Base-by-base conservation (phyloP, 1,284 basidiomycete genomes). In the Irpex rosettiformis region DNA sequence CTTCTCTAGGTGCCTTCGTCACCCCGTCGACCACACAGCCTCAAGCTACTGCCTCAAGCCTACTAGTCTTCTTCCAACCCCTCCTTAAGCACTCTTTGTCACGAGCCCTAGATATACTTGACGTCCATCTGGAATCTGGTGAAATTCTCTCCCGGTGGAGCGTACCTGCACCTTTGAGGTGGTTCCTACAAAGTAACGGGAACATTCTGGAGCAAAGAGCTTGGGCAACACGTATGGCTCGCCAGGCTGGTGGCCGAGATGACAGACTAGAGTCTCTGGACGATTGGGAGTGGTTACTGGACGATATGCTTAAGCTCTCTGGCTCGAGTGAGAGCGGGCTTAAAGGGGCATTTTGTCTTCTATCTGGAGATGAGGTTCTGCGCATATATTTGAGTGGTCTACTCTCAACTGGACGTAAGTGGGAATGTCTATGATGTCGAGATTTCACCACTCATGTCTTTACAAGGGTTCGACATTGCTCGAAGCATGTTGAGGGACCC, bases 121-220 rank as follows among this genome's bases (percentile, higher is more conserved):
- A 98, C 72, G 84, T 96, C 1, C 94, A 97, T 71, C 81, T 98
- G n/a, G 92, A 95, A 69, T 89, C 90, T 0, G 94, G 93, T 13
- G 95, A 97, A 73, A 92, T 94, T 52, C 77, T 98, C 21, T 82
- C 91, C 3, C 81, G 93, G 47, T 97, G 94, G 93, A 83, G 82
- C 65, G 89, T 91, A 1, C 82, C 90, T 18, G 88, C 88, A 1
- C 86, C 89, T 4, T 73, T 96, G 45, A 81, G 85, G 18, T 96
- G 93, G 86, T 91, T 97, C 70, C 75, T 97, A 29, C 90, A 89
- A 66, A 92, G 91, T 61, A 80, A 84, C 54, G 73, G 79, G 33
- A 80, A 92, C 67, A 75, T 75, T 29, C 71, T 71, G 1, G 87
- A 91, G 64, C 95, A 98, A 72, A 80, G 85, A n/a, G 84, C 88